Conservation (phyloP, 306 rosid species). For the Vigna hirtella region DNA sequence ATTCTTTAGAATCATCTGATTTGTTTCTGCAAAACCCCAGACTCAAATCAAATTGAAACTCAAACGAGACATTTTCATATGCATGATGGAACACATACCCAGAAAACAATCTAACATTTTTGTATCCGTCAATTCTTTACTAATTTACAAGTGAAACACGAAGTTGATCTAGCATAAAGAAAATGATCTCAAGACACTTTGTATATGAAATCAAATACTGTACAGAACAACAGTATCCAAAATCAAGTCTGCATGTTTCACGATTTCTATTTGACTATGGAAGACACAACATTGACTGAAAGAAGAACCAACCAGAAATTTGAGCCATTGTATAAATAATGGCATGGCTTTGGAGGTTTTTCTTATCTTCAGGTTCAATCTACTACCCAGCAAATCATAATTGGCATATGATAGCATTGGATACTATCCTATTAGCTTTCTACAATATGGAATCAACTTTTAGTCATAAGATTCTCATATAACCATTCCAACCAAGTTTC, state of each 20-base stretch:
- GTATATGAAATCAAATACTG: constrained; percentile 2
- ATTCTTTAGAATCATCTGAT: constrained; percentile 49
- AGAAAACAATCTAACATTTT: constrained; percentile 2
- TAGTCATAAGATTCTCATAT: constrained; percentile 13
- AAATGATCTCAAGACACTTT: not conserved
- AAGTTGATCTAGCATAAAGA: constrained; percentile 25
- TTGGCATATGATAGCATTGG: constrained; percentile 10
- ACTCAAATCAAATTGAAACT: constrained; percentile 49
- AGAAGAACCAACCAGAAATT: constrained; percentile 19
- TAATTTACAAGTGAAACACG: not conserved
- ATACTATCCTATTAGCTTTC: constrained; percentile 16
- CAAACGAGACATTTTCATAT: constrained; percentile 36
- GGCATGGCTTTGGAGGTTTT: constrained; percentile 14
- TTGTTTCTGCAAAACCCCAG: constrained; percentile 54
- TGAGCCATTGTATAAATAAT: constrained; percentile 29
- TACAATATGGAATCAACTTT: constrained; percentile 25
- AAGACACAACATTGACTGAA: constrained; percentile 18
- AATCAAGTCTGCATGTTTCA: constrained; percentile 2
- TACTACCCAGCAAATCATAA: constrained; percentile 17
- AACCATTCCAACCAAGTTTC: constrained; percentile 13
- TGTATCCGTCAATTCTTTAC: constrained; percentile 7
- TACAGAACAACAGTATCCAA: constrained; percentile 26
- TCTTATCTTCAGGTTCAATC: constrained; percentile 15
- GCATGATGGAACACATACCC: constrained; percentile 2
- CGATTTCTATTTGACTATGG: constrained; percentile 27